Conservation (phyloP, 2,329 filamentous ascomycete species). For the Podosphaera xanthii region DNA sequence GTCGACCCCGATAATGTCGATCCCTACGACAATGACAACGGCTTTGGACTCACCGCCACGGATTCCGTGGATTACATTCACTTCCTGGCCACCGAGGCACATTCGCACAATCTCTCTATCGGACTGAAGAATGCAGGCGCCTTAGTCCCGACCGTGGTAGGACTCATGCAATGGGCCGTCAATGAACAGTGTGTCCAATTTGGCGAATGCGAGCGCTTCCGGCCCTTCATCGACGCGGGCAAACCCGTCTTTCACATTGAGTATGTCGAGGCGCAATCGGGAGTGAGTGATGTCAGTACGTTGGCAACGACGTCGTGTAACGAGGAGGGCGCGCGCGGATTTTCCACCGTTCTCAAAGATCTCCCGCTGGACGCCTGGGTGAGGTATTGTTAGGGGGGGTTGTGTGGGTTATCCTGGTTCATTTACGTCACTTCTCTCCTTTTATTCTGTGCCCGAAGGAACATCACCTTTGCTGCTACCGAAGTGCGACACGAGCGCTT, state of each 20-base stretch:
- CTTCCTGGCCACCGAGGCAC: slow-evolving; percentile 34
- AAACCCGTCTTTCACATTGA: slow-evolving; percentile 58
- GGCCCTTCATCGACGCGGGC: slow-evolving; percentile 31
- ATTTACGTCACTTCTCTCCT: background rate
- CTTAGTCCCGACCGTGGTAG: slow-evolving; percentile 28
- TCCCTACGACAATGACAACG: slow-evolving; percentile 40
- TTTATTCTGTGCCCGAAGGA: no score
- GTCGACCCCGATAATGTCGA: slow-evolving; percentile 54
- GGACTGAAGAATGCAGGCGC: slow-evolving; percentile 47
- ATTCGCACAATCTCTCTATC: slow-evolving; percentile 30
- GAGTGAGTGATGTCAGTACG: slow-evolving; percentile 1
- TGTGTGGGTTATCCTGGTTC: background rate
- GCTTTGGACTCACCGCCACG: slow-evolving; percentile 30
- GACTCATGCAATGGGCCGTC: slow-evolving; percentile 38
- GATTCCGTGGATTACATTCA: slow-evolving; percentile 35
- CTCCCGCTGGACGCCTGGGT: slow-evolving; percentile 6
- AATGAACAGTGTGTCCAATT: slow-evolving; percentile 47
- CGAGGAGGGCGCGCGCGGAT: slow-evolving; percentile 2
- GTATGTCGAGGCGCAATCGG: slow-evolving; percentile 27
- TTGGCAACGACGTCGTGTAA: background rate
- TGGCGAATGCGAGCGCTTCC: slow-evolving; percentile 34
- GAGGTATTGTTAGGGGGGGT: slow-evolving; percentile 3
- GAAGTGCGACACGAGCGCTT: no score
- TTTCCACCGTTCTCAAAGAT: slow-evolving; percentile 8
- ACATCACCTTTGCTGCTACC: no score